Percentiles rank a stretch among this genome's conserved stretches.
These are phyloP conservation scores for Colletotrichum liriopes DNA, from an alignment of 2,329 filamentous ascomycete genomes.

Conservation along the genomic window DNA sequence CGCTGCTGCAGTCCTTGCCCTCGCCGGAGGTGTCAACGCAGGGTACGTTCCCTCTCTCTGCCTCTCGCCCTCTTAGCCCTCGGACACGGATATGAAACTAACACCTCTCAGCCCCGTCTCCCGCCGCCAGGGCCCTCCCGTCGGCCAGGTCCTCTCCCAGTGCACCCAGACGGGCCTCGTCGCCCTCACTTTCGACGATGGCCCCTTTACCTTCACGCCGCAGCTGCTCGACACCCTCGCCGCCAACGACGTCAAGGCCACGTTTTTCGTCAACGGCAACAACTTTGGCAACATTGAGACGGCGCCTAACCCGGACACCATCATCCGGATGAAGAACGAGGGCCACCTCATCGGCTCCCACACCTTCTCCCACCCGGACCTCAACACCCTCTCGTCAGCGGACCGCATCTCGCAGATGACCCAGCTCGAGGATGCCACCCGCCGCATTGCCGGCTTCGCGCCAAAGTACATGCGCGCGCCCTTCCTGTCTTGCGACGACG, in stretches of 20 bases:
- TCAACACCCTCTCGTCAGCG: slow-evolving; percentile 54
- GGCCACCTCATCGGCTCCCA: slow-evolving; percentile 60
- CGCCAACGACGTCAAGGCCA: slow-evolving; percentile 52
- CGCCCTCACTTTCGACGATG: slow-evolving; percentile 65
- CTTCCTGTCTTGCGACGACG: slow-evolving; percentile 58
- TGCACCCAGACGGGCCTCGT: slow-evolving; percentile 56
- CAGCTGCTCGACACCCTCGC: slow-evolving; percentile 58
- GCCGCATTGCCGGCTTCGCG: slow-evolving; percentile 58
- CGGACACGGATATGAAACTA: slow-evolving; percentile 25
- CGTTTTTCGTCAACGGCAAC: slow-evolving; percentile 61
- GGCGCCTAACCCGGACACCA: slow-evolving; percentile 53
- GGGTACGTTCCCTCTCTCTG: slow-evolving; percentile 17
- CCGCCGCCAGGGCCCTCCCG: slow-evolving; percentile 23
- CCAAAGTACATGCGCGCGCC: slow-evolving; percentile 63
- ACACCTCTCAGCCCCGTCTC: slow-evolving; percentile 27
- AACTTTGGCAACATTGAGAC: slow-evolving; percentile 60
- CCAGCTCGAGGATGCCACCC: slow-evolving; percentile 62
- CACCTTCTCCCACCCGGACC: slow-evolving; percentile 61
- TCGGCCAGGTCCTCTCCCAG: slow-evolving; percentile 33
- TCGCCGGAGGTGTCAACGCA: slow-evolving; percentile 30
- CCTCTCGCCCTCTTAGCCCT: not conserved
- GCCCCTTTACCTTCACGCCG: slow-evolving; percentile 60
- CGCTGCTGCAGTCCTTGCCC: slow-evolving; percentile 18
- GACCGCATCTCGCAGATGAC: slow-evolving; percentile 58
- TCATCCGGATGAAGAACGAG: slow-evolving; percentile 57